A percentile compares a stretch with the other conserved stretches of the same genome.
These are phyloP conservation scores for Musa balbisiana DNA, from an alignment of 202 grass and related monocot genomes.

Conservation along the genomic window DNA sequence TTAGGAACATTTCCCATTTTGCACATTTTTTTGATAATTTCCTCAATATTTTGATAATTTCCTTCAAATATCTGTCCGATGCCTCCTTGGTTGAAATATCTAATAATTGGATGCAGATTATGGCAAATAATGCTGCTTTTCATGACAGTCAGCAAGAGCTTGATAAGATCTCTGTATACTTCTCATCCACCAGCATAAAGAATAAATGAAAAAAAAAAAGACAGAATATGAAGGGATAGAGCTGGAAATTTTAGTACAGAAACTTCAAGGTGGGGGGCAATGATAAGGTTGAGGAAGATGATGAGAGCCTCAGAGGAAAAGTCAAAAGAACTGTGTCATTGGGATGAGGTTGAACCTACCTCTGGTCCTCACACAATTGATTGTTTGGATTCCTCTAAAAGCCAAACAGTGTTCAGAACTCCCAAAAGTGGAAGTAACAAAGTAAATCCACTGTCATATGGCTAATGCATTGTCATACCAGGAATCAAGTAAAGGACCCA, in stretches of 20 bases:
- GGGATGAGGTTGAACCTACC: not conserved
- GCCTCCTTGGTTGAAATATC: not conserved
- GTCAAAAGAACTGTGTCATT: not conserved
- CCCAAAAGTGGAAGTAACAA: not conserved
- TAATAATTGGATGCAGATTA: not conserved
- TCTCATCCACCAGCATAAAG: not conserved
- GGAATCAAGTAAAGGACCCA: constrained; percentile 3
- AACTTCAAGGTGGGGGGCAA: not conserved
- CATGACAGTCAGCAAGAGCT: too few relatives aligned
- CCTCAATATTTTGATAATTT: too few relatives aligned
- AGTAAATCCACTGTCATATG: constrained; percentile 7
- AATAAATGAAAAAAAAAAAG: not conserved
- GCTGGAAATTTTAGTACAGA: not conserved
- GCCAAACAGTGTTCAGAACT: not conserved
- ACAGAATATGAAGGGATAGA: not conserved
- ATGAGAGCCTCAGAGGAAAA: not conserved
- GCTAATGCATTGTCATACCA: not conserved
- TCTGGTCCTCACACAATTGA: constrained; percentile 5
- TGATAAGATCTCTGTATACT: not conserved
- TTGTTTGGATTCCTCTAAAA: not conserved
- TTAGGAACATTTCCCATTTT: too few relatives aligned
- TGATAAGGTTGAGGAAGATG: not conserved
- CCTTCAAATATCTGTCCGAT: too few relatives aligned
- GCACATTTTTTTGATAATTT: too few relatives aligned
- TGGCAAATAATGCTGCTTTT: too few relatives aligned